Conservation (phyloP, 2,329 filamentous ascomycete species). For the Venturia carpophila region DNA sequence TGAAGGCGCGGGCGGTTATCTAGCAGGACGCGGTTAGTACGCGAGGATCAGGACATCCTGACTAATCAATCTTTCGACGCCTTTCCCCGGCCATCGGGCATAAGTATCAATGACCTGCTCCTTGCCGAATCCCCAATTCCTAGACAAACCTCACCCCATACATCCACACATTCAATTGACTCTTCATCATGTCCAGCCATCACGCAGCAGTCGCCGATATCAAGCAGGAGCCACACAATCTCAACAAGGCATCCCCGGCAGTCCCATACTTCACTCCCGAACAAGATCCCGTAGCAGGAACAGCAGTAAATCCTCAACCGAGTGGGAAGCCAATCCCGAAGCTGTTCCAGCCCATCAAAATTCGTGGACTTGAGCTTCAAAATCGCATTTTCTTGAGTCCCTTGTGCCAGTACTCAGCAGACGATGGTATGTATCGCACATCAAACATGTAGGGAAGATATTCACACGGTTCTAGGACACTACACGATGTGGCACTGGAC, state of each 20-base stretch:
- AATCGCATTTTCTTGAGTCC: slow-evolving; percentile 60
- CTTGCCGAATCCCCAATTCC: not conserved
- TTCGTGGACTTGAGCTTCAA: slow-evolving; percentile 55
- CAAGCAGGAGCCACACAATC: slow-evolving; percentile 28
- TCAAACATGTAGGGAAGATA: not conserved
- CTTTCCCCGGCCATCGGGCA: not conserved
- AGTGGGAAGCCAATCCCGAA: slow-evolving; percentile 48
- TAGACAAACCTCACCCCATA: not conserved
- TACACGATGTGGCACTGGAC: slow-evolving; percentile 74
- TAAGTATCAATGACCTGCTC: not conserved
- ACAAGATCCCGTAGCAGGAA: slow-evolving; percentile 41
- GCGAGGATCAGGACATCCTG: not conserved
- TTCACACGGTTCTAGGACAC: slow-evolving; percentile 41
- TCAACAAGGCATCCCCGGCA: slow-evolving; percentile 36
- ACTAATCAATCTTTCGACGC: not conserved
- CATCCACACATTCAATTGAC: not conserved
- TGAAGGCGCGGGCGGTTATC: not conserved
- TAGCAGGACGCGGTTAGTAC: not conserved
- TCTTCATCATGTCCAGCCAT: slow-evolving; percentile 23
- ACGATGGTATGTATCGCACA: slow-evolving; percentile 39
- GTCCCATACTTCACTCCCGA: slow-evolving; percentile 41
- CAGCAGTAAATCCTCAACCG: slow-evolving; percentile 39
- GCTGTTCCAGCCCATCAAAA: slow-evolving; percentile 50
- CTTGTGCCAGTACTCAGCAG: slow-evolving; percentile 58
- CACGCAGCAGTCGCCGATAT: slow-evolving; percentile 25